Conservation (phyloP, 1,284 basidiomycete species). For the Melampsora larici-populina region DNA sequence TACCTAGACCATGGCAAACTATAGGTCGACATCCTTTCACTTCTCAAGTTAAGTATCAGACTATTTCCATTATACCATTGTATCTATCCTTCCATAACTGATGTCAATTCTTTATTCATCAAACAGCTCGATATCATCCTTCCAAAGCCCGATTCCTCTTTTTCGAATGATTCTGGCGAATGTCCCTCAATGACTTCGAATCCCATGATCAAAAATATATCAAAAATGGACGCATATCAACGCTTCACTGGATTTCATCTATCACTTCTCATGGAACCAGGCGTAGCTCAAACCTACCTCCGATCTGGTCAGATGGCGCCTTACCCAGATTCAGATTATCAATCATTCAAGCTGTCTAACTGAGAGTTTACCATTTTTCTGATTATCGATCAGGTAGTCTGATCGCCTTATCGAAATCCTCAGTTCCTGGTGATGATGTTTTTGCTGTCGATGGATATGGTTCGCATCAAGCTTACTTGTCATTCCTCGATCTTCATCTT, state of each 20-base stretch:
- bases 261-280: constrained; percentile 1
- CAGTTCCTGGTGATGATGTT: constrained; percentile 13
- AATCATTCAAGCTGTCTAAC: neutral
- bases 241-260: constrained; percentile 4
- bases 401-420: constrained; percentile 16
- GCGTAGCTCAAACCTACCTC: constrained; percentile 19
- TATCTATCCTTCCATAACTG: neutral
- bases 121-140: neutral
- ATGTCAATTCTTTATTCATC: neutral
- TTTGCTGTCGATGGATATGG: constrained; percentile 42
- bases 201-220: neutral
- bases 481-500: constrained; percentile 43
- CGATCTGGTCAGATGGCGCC: constrained; percentile 37
- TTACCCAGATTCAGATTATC: neutral
- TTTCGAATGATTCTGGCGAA: no score
- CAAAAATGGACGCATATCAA: constrained; percentile 15
- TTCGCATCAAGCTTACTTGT: constrained; percentile 46
- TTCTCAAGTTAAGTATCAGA: constrained; percentile 17
- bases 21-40: constrained; percentile 31
- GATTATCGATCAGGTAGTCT: constrained; percentile 1
- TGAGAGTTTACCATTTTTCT: neutral
- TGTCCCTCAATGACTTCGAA: neutral
- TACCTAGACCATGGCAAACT: neutral
- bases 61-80: neutral
- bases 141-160: neutral